Base-by-base conservation (phyloP, 305 asterid genomes). In the Petunia hybrid region DNA sequence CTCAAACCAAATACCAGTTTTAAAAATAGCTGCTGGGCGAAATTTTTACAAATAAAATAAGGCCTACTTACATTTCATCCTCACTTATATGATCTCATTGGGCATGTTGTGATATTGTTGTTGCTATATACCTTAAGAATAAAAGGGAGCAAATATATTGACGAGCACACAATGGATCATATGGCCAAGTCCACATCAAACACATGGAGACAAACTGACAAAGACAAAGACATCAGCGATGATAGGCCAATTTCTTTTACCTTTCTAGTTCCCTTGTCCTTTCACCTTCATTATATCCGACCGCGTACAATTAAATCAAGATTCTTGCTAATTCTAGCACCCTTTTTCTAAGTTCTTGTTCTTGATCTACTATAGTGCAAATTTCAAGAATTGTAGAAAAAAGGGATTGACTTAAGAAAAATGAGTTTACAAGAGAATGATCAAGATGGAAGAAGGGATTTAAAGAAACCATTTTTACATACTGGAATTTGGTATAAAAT, bases 401-500 rank as follows among this genome's bases (percentile, higher is more conserved):
- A 38, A 63, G 69, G 81, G 65, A 61, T 71, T 71, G 60, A 70
- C 42, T 35, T 0, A 51, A 48, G 51, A 46, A 40, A 12, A 85
- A 68, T 91, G 98, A 94, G 97, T 88, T 93, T 87, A 79, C 98
- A 94, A 63, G 98, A 90, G 5, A 83, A 82, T 67, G 87, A 62
- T 10, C 95, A 89, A 6, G 98, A 91, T 78, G 97, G 92, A 69
- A 87, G 95, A 62, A 35, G 63, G 43, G 97, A 93, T 88, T 90
- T 92, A 82, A 85, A 88, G 93, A 93, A 95, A 87, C 98, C 98
- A 64, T 93, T 95, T 85, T 84, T 95, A 76, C 98, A 95, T 42
- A 95, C 98, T 5, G 98, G 98, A 81, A 95, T 98, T 84, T 95
- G 98, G 98, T 95, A 95, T 51, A 87, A 96, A 39, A 93, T 95